Evolutionary conservation across 257 asterid genomes (phyloP).

Genomic region (Salvia splendens): DNA sequence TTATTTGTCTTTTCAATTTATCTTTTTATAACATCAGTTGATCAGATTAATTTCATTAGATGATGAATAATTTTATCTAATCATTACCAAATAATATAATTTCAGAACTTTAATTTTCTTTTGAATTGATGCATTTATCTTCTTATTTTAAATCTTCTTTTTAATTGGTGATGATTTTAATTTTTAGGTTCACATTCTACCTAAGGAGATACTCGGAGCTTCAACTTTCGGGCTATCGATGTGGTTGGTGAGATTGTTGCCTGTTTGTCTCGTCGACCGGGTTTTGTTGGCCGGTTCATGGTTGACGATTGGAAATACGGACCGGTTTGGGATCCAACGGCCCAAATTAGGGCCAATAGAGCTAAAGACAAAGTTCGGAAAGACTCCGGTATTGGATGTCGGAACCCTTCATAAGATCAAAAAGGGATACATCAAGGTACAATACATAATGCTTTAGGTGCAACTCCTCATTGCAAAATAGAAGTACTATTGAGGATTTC

Average conservation of each 20-base stretch:
- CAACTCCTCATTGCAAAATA: neutral
- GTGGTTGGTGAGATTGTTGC: constrained; percentile 67
- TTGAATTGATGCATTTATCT: no score
- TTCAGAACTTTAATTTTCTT: no score
- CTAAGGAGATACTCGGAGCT: constrained; percentile 64
- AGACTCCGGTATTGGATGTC: constrained; percentile 73
- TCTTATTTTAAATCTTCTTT: no score
- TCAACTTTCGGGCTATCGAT: constrained; percentile 68
- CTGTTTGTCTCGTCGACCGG: constrained; percentile 54
- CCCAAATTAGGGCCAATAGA: constrained; percentile 63
- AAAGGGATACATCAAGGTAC: constrained; percentile 66
- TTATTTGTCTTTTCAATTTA: no score
- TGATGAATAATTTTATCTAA: no score
- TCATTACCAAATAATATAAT: no score
- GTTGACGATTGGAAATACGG: constrained; percentile 60
- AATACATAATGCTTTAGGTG: neutral
- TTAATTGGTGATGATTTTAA: neutral
- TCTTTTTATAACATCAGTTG: no score
- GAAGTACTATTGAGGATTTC: no score
- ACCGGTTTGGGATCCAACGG: constrained; percentile 53
- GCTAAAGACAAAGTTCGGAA: constrained; percentile 57
- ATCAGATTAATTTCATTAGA: no score
- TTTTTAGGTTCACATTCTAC: constrained; percentile 76
- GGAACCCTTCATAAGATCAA: constrained; percentile 73
- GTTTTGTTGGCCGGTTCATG: constrained; percentile 45